Percentiles rank a stretch among this genome's conserved stretches.
These are phyloP conservation scores for Meripilus lineatus DNA, from an alignment of 1,284 basidiomycete species.

Conservation along the genomic window DNA sequence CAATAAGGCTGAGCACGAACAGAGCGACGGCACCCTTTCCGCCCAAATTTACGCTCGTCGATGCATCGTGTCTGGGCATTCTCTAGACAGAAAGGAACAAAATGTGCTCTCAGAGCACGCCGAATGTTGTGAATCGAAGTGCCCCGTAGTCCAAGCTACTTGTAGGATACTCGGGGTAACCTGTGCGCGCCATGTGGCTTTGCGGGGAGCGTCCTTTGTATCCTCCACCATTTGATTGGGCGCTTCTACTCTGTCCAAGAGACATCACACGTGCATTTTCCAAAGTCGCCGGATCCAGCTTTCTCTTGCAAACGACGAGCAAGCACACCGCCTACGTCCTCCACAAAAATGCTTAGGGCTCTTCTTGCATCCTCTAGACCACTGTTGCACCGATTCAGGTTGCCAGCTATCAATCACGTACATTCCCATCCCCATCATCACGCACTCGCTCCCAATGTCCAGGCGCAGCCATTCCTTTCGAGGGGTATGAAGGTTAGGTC, in stretches of 20 bases:
- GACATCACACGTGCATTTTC: no score
- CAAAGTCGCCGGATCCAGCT: no score
- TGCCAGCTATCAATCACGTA: constrained; percentile 30
- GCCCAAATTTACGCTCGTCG: constrained; percentile 20
- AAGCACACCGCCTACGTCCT: not conserved
- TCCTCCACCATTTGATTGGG: no score
- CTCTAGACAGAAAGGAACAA: no score
- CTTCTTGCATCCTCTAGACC: constrained; percentile 57
- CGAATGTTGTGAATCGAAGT: no score
- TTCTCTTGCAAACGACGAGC: no score
- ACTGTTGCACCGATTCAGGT: constrained; percentile 48
- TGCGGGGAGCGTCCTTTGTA: no score
- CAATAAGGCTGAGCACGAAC: constrained; percentile 48
- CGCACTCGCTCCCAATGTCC: constrained; percentile 17
- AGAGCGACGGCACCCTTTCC: constrained; percentile 40
- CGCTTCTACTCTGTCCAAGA: no score
- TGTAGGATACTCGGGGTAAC: no score
- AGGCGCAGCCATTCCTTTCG: constrained; percentile 32
- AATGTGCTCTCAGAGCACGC: no score
- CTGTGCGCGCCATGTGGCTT: no score
- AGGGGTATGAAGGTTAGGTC: constrained; percentile 97
- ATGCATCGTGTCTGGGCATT: constrained; percentile 20
- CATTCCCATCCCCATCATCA: constrained; percentile 29
- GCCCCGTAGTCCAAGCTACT: no score
- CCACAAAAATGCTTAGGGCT: constrained; percentile 53